Evolutionary conservation across 2,329 filamentous ascomycete species (phyloP).

Genomic region (Scortechinia acanthostroma): DNA sequence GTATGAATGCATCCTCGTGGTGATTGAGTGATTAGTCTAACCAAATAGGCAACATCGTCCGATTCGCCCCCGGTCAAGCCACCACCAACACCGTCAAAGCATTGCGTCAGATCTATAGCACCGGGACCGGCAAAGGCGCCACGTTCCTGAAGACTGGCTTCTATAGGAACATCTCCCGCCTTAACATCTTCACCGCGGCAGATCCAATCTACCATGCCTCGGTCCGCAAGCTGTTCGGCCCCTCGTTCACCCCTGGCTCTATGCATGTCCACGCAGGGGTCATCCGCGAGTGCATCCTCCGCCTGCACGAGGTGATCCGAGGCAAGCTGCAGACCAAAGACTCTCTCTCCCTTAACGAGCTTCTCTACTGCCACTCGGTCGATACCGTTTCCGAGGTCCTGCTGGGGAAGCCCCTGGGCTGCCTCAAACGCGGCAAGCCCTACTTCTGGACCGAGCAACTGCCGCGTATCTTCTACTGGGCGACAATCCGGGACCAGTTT

Average conservation of each 20-base stretch:
- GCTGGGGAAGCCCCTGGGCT: slow-evolving; percentile 13
- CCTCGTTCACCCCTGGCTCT: slow-evolving; percentile 11
- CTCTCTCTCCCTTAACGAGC: slow-evolving; percentile 10
- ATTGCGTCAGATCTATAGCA: slow-evolving; percentile 13
- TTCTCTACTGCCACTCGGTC: slow-evolving; percentile 13
- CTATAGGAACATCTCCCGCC: slow-evolving; percentile 12
- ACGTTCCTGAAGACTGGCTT: slow-evolving; percentile 13
- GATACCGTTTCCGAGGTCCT: slow-evolving; percentile 15
- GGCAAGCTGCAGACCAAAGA: slow-evolving; percentile 4
- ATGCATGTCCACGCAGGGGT: slow-evolving; percentile 12
- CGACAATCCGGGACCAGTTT: slow-evolving; percentile 13
- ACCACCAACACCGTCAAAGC: slow-evolving; percentile 14
- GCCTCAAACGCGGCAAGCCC: slow-evolving; percentile 11
- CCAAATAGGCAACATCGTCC: slow-evolving; percentile 12
- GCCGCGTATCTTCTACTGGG: slow-evolving; percentile 15
- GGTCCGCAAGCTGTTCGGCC: slow-evolving; percentile 13
- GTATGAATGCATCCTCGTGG: too few species aligned
- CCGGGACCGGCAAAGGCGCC: slow-evolving; percentile 5
- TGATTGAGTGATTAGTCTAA: too few species aligned
- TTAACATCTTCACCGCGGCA: slow-evolving; percentile 13
- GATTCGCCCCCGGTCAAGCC: slow-evolving; percentile 13
- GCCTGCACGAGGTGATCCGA: slow-evolving; percentile 10
- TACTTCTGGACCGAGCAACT: slow-evolving; percentile 16
- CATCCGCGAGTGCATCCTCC: slow-evolving; percentile 10
- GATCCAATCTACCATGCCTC: slow-evolving; percentile 12